Evolutionary conservation across 2,329 filamentous ascomycete genomes (phyloP).

Genomic region (Clonostachys rhizophaga): DNA sequence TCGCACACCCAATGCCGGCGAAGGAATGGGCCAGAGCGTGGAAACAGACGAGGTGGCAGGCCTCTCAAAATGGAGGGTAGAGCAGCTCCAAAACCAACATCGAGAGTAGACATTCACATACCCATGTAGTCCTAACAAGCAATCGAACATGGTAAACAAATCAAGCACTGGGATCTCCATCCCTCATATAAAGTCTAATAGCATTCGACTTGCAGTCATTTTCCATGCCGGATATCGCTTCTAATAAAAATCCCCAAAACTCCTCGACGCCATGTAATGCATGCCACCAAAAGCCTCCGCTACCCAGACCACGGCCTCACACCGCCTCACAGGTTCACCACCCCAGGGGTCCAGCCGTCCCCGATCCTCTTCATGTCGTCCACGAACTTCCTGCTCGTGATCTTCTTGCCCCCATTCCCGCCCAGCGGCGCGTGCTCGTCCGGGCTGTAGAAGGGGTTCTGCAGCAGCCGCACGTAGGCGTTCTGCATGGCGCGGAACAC

Average conservation of each 20-base stretch:
- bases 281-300: too few species aligned
- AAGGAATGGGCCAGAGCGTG: slow-evolving; percentile 24
- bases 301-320: neutral
- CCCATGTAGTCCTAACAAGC: too few species aligned
- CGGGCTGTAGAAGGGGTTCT: slow-evolving; percentile 93
- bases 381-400: slow-evolving; percentile 76
- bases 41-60: slow-evolving; percentile 30
- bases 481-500: slow-evolving; percentile 89
- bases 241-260: too few species aligned
- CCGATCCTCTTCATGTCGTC: slow-evolving; percentile 83
- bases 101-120: neutral
- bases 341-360: slow-evolving; percentile 75
- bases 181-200: too few species aligned
- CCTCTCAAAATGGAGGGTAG: slow-evolving; percentile 28
- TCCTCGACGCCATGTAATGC: too few species aligned
- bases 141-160: too few species aligned
- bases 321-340: slow-evolving; percentile 47
- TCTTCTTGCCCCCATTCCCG: slow-evolving; percentile 58
- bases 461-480: slow-evolving; percentile 83
- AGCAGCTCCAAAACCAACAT: slow-evolving; percentile 17
- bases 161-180: too few species aligned
- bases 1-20: slow-evolving; percentile 5
- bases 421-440: slow-evolving; percentile 69
- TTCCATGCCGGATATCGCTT: too few species aligned
- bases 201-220: too few species aligned